A percentile compares a stretch with the other conserved stretches of the same genome.
Conservation (phyloP, 1,139 yeast genomes). For the Suhomyces ambrosiae region DNA sequence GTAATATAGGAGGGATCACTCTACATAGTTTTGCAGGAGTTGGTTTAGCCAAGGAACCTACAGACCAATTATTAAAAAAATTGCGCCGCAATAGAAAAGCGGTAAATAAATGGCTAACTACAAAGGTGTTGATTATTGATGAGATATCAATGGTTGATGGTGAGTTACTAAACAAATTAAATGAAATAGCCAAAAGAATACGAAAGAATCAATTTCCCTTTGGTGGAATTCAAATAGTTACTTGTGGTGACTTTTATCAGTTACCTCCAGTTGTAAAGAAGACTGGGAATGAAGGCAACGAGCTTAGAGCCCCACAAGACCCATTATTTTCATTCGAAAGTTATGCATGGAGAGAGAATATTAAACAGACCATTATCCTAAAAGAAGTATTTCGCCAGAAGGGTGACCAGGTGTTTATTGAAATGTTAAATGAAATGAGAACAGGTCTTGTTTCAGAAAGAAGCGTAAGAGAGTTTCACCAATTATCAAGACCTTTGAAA, state of each 20-base stretch:
- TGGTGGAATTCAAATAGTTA: slow-evolving; percentile 85
- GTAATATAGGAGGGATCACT: slow-evolving; percentile 87
- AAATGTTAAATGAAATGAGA: slow-evolving; percentile 87
- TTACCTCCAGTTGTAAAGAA: slow-evolving; percentile 72
- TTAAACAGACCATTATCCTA: slow-evolving; percentile 67
- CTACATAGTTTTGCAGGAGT: slow-evolving; percentile 86
- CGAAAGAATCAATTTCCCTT: slow-evolving; percentile 60
- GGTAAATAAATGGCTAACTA: slow-evolving; percentile 58
- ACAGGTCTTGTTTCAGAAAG: slow-evolving; percentile 62
- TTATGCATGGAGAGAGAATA: slow-evolving; percentile 65
- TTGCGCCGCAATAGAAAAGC: slow-evolving; percentile 58
- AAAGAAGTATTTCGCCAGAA: slow-evolving; percentile 88
- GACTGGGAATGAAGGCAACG: slow-evolving; percentile 28
- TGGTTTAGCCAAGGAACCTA: slow-evolving; percentile 60
- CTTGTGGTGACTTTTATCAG: slow-evolving; percentile 91
- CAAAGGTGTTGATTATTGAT: slow-evolving; percentile 74
- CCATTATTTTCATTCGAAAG: slow-evolving; percentile 77
- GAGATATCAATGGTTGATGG: slow-evolving; percentile 92
- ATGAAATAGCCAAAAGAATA: slow-evolving; percentile 60
- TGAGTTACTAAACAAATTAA: slow-evolving; percentile 67
- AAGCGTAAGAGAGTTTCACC: slow-evolving; percentile 57
- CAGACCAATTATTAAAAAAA: slow-evolving; percentile 48
- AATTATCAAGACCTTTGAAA: slow-evolving; percentile 56
- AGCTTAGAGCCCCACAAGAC: slow-evolving; percentile 17
- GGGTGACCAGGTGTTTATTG: slow-evolving; percentile 75